Evolutionary conservation across 148 eudicot species (phyloP).

Genomic region (Oxyria digyna): DNA sequence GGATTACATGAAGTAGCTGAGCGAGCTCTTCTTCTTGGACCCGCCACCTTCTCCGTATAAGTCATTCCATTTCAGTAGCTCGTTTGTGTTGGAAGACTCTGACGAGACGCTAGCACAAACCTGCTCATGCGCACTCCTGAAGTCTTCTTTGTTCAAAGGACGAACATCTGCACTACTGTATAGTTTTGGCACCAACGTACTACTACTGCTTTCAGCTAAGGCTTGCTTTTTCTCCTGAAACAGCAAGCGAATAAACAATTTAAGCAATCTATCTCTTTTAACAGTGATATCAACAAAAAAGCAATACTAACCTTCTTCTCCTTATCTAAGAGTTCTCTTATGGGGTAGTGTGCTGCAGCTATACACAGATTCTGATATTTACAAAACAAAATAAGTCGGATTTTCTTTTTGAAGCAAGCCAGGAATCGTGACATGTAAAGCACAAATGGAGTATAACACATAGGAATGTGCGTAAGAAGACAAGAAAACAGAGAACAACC

Average conservation of each 20-base stretch:
- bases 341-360: constrained; percentile 91
- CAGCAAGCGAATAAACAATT: neutral
- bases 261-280: neutral
- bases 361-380: constrained; percentile 76
- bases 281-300: no score
- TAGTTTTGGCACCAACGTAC: constrained; percentile 40
- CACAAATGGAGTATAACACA: neutral
- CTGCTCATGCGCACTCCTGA: constrained; percentile 91
- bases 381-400: neutral
- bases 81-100: constrained; percentile 70
- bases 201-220: constrained; percentile 46
- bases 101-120: constrained; percentile 96
- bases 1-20: constrained; percentile 82
- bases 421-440: neutral
- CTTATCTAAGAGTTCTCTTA: constrained; percentile 78
- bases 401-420: no score
- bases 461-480: neutral
- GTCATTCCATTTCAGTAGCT: constrained; percentile 88
- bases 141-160: constrained; percentile 64
- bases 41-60: constrained; percentile 94
- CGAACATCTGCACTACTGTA: constrained; percentile 68
- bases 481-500: no score
- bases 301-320: constrained; percentile 56
- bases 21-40: constrained; percentile 78
- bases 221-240: constrained; percentile 75